A percentile compares a stretch with the other conserved stretches of the same genome.
Evolutionary conservation across 140 eudicot genomes (phyloP).

Genomic region (Bidens hawaiensis): DNA sequence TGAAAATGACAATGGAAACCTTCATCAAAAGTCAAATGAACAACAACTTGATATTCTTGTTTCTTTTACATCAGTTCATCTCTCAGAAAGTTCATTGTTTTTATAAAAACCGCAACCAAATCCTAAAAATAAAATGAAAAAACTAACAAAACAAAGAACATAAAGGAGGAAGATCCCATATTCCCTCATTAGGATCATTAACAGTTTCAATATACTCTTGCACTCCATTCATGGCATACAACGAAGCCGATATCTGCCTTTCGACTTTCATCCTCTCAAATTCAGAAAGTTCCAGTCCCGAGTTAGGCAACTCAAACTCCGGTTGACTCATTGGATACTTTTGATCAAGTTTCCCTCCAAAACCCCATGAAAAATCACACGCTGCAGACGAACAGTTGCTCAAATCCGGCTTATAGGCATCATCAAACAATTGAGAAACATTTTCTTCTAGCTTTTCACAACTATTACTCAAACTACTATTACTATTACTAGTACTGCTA

Average conservation of each 20-base stretch:
- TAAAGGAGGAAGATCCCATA: constrained; percentile 87
- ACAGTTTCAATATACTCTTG: constrained; percentile 76
- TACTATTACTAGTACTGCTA: constrained; percentile 6
- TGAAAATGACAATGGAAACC: constrained; percentile 25
- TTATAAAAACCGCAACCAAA: constrained; percentile 21
- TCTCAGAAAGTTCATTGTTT: constrained; percentile 28
- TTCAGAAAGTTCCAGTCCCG: constrained; percentile 44
- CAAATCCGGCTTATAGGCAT: constrained; percentile 69
- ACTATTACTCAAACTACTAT: constrained; percentile 25
- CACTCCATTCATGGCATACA: constrained; percentile 83
- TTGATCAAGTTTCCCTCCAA: constrained; percentile 26
- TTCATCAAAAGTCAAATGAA: constrained; percentile 22
- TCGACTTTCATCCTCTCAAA: constrained; percentile 88
- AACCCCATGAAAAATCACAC: constrained; percentile 33
- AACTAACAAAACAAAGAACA: constrained; percentile 47
- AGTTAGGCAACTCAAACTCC: constrained; percentile 39
- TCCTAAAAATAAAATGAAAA: constrained; percentile 15
- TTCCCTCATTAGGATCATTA: constrained; percentile 54
- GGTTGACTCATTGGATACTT: constrained; percentile 36
- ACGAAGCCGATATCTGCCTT: constrained; percentile 83
- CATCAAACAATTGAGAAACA: constrained; percentile 45
- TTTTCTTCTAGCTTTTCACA: constrained; percentile 33
- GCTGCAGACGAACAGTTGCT: constrained; percentile 36
- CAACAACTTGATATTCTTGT: constrained; percentile 17
- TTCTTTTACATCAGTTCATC: constrained; percentile 18